Base-by-base conservation (phyloP, 805 yeast genomes). In the Candida dendrica region DNA sequence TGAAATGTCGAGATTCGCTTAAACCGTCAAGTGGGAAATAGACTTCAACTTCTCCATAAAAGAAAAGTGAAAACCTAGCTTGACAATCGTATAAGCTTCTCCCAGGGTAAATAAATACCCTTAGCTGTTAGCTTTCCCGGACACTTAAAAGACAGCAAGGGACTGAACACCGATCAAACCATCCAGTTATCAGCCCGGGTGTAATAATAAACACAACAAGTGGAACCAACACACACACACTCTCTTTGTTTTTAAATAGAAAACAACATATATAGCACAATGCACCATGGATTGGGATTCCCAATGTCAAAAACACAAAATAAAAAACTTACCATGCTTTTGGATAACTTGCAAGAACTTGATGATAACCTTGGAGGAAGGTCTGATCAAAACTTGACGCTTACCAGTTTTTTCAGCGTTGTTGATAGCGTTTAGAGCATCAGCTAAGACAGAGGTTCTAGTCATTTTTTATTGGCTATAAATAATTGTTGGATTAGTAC, bases 351-450 rank as follows among this genome's bases (percentile, higher is more conserved):
- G 79, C 72, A 90, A 79, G 77, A 88, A 90, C 77, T 88, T 90
- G 84, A 90, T 81, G 77, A 90, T 89, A 64, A 90, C 97, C 85
- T 90, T 90, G 68, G 96, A 90, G 42, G 97, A 88, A 58, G 97
- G 97, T 82, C 96, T 86, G 76, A 90, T 84, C 70, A 90, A 75
- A 64, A 90, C 97, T 79, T 90, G 97, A 78, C 97, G 86, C 81
- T 90, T 90, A 75, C 97, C 97, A 75, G 96, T 83, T 78, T 89
- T 90, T 78, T 90, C 96, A 75, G 97, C 97, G 75, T 90, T 90
- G 93, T 89, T 88, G 75, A 90, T 90, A 64, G 96, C 83, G 77
- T 90, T 90, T 65, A 90, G 84, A 69, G 97, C 97, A 78, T 90
- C 97, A 69, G 96, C 96, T 72, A 90, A 85, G 73, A 86, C 97